phyloP scores from a whole-genome alignment of 2,329 filamentous ascomycete genomes.

The Rhexocercosporidium sp. region DNA sequence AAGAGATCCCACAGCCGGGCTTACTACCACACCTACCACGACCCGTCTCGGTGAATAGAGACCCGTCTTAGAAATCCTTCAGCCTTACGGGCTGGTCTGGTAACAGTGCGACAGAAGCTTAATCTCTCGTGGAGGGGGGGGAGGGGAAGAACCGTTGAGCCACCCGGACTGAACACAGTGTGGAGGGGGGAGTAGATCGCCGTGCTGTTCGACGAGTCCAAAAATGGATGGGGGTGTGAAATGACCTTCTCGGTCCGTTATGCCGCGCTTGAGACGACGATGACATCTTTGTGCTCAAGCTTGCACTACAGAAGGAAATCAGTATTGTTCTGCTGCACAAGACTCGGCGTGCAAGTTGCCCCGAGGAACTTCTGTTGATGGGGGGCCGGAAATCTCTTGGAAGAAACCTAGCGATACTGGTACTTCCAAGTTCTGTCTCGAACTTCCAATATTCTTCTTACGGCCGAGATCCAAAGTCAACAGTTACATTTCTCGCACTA shows the following conservation, averaged over 20 bases:
- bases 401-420: background rate
- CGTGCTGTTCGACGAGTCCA: constrained; percentile 1
- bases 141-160: background rate
- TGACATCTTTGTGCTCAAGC: background rate
- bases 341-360: constrained; percentile 2
- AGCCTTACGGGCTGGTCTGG: constrained; percentile 10
- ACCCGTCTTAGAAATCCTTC: constrained; percentile 11
- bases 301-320: constrained; percentile 8
- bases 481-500: background rate
- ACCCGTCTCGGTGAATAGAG: constrained; percentile 2
- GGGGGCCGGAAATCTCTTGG: background rate
- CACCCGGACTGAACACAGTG: background rate
- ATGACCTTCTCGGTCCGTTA: background rate
- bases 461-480: background rate
- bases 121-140: background rate
- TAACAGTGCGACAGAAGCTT: constrained; percentile 6
- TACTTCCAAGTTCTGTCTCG: background rate
- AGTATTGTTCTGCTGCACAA: constrained; percentile 11
- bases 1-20: background rate
- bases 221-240: too few relatives aligned
- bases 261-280: constrained; percentile 6
- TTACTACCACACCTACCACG: background rate
- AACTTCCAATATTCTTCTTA: background rate
- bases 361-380: background rate
- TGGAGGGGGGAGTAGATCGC: background rate